phyloP scores from a whole-genome alignment of 176 grass and related monocot genomes.

The Thinopyrum elongatum region DNA sequence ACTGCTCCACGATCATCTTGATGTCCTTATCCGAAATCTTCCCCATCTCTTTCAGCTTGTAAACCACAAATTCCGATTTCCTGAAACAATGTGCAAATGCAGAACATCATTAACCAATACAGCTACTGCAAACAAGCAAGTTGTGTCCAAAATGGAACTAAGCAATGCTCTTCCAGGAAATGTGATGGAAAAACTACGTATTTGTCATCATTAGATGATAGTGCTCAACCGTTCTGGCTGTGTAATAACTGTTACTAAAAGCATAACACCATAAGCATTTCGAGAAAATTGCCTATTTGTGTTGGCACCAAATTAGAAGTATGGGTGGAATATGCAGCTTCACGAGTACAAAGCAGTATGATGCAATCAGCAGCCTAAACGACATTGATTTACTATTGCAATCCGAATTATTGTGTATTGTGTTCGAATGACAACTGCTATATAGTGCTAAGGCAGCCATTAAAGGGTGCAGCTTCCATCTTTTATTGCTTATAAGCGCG shows the following conservation, averaged over 20 bases:
- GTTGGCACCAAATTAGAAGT: neutral
- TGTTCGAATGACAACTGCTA: neutral
- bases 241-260: neutral
- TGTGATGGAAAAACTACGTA: neutral
- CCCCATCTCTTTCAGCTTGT: constrained; percentile 95
- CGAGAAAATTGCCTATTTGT: neutral
- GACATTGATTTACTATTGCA: neutral
- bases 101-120: neutral
- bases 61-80: constrained; percentile 90
- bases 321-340: neutral
- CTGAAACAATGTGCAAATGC: constrained; percentile 44
- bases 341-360: neutral
- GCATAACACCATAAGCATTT: neutral
- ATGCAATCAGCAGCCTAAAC: neutral
- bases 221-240: neutral
- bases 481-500: neutral
- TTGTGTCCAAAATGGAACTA: neutral
- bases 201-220: neutral
- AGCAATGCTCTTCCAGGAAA: neutral
- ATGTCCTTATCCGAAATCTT: constrained; percentile 84
- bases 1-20: constrained; percentile 73
- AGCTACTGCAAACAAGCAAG: neutral
- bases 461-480: neutral
- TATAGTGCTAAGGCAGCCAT: neutral
- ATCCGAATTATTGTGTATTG: neutral